Evolutionary conservation across 495 filamentous ascomycete genomes (phyloP).

Genomic region (Rhizodiscina lignyota): DNA sequence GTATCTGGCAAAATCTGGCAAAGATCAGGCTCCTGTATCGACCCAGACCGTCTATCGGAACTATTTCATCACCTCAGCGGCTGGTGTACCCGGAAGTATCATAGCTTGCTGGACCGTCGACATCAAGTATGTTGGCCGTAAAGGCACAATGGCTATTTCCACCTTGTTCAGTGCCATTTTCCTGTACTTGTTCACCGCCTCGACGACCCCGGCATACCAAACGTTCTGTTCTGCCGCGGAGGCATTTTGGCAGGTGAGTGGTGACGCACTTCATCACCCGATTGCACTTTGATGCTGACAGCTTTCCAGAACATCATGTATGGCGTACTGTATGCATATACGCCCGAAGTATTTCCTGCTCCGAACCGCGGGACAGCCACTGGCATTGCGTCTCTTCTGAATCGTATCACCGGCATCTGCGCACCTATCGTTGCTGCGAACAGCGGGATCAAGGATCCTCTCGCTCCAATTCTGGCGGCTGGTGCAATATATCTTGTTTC

Average conservation of each 20-base stretch:
- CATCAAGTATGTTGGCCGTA: slow-evolving; percentile 41
- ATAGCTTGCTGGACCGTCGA: slow-evolving; percentile 39
- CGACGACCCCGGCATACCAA: slow-evolving; percentile 29
- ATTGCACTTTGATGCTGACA: background rate
- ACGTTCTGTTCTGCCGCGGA: slow-evolving; percentile 36
- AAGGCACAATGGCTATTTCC: slow-evolving; percentile 38
- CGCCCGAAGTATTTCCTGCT: slow-evolving; percentile 44
- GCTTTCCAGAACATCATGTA: slow-evolving; percentile 45
- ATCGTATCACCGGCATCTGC: slow-evolving; percentile 39
- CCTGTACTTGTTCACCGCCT: slow-evolving; percentile 40
- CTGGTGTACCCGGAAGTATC: slow-evolving; percentile 38
- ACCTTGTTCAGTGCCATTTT: slow-evolving; percentile 39
- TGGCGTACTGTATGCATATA: slow-evolving; percentile 38
- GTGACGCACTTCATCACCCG: background rate
- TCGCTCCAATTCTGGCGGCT: background rate
- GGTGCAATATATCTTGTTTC: background rate
- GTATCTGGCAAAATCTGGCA: slow-evolving; percentile 31
- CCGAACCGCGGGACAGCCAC: slow-evolving; percentile 41
- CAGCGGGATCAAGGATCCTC: background rate
- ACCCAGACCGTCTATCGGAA: slow-evolving; percentile 40
- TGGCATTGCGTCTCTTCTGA: slow-evolving; percentile 38
- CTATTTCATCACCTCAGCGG: slow-evolving; percentile 40
- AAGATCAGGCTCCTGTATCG: slow-evolving; percentile 16
- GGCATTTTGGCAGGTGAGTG: slow-evolving; percentile 43
- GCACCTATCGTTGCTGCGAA: slow-evolving; percentile 42